These are phyloP conservation scores for Trichoderma sp. DNA, from an alignment of 2,329 filamentous ascomycete genomes.

Conservation along the genomic window DNA sequence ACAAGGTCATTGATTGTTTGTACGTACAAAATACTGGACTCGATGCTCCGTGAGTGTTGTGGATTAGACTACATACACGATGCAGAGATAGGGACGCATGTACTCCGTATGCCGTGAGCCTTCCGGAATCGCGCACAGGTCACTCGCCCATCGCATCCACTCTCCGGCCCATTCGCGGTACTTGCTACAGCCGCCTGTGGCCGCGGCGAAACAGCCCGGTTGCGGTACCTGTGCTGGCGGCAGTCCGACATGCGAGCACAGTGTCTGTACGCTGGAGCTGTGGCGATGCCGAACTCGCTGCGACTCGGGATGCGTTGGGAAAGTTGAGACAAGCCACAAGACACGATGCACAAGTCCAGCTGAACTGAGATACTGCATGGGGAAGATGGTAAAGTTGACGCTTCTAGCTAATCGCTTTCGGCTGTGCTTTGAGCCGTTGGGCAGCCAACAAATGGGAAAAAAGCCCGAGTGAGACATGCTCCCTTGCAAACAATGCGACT, in stretches of 20 bases:
- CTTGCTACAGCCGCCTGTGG: not conserved
- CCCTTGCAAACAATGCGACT: conserved; percentile 1
- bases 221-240: not conserved
- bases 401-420: conserved; percentile 1
- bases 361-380: not conserved
- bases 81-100: not conserved
- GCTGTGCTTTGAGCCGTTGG: conserved; percentile 16
- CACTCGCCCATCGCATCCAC: not conserved
- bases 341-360: not conserved
- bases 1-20: conserved; percentile 10
- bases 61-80: not conserved
- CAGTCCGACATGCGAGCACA: conserved; percentile 23
- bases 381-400: not conserved
- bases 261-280: not conserved
- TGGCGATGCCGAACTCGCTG: not conserved
- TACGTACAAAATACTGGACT: conserved; percentile 13
- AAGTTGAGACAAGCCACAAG: not conserved
- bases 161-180: not conserved
- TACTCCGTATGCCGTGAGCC: not conserved
- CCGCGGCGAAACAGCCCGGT: not conserved
- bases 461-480: not conserved
- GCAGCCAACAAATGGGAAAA: not conserved
- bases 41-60: not conserved
- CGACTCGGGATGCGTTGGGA: not conserved
- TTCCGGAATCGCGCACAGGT: not conserved